A percentile compares a stretch with the other conserved stretches of the same genome.
These are phyloP conservation scores for Vairimorpha necatrix DNA, from an alignment of 371 early-diverging fungal species.

Conservation along the genomic window DNA sequence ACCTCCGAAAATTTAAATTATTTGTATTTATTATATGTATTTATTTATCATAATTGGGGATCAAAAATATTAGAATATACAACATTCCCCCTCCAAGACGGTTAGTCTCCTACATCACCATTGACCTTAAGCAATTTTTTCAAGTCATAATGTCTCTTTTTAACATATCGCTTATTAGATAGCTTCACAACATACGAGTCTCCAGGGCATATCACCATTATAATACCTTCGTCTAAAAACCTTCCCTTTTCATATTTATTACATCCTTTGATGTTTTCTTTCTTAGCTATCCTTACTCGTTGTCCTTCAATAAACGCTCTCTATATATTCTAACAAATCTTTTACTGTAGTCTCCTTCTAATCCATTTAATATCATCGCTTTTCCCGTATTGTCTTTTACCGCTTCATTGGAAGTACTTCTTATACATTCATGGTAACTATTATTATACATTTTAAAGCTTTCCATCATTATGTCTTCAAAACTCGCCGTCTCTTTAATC, in stretches of 20 bases:
- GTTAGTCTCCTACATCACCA: not conserved
- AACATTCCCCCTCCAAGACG: slow-evolving; percentile 15
- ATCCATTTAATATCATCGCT: not conserved
- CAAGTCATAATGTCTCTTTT: slow-evolving; percentile 16
- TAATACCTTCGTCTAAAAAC: not conserved
- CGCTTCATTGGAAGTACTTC: not conserved
- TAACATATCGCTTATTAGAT: not conserved
- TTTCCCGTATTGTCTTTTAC: not conserved
- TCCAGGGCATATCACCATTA: not conserved
- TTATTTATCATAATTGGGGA: too few relatives aligned
- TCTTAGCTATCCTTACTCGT: slow-evolving; percentile 13
- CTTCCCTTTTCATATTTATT: not conserved
- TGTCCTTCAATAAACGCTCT: not conserved
- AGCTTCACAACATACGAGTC: slow-evolving; percentile 9
- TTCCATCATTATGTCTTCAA: not conserved
- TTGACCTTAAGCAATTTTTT: not conserved
- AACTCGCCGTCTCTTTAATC: too few relatives aligned
- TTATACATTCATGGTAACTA: slow-evolving; percentile 3
- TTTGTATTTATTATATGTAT: too few relatives aligned
- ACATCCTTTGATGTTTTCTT: not conserved
- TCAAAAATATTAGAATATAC: too few relatives aligned
- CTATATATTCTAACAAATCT: not conserved
- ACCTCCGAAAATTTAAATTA: too few relatives aligned
- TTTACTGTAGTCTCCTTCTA: not conserved
- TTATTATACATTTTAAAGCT: not conserved